These are phyloP conservation scores for Penicillium sp. DNA, from an alignment of 2,329 filamentous ascomycete species.

Conservation along the genomic window DNA sequence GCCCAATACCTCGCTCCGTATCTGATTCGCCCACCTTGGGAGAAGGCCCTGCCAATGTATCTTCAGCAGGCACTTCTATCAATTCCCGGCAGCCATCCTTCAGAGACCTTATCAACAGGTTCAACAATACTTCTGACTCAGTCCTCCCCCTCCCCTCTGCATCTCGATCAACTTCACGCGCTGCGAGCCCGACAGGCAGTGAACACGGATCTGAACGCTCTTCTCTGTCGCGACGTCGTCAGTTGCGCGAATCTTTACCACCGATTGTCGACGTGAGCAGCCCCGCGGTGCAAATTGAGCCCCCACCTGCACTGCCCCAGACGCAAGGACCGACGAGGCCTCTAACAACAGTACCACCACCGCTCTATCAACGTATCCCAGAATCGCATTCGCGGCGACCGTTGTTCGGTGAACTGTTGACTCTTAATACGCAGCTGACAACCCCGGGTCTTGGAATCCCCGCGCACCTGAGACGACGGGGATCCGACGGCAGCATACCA, in stretches of 20 bases:
- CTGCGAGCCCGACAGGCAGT: conserved; percentile 36
- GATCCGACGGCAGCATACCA: conserved; percentile 69
- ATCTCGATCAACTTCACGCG: conserved; percentile 33
- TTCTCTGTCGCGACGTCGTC: conserved; percentile 26
- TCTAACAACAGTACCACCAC: conserved; percentile 11
- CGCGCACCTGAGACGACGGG: conserved; percentile 56
- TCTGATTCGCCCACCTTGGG: conserved; percentile 31
- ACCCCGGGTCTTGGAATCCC: conserved; percentile 61
- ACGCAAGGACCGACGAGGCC: background rate
- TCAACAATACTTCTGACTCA: conserved; percentile 63
- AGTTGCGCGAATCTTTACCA: conserved; percentile 19
- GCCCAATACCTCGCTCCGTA: conserved; percentile 31
- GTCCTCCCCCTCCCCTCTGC: conserved; percentile 43
- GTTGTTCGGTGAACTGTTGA: conserved; percentile 72
- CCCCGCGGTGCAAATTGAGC: conserved; percentile 18
- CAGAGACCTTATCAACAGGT: conserved; percentile 75
- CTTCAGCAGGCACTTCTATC: conserved; percentile 14
- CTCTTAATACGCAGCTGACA: conserved; percentile 55
- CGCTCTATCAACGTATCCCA: conserved; percentile 22
- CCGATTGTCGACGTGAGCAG: conserved; percentile 9
- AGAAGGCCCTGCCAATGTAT: conserved; percentile 15
- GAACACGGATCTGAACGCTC: conserved; percentile 28
- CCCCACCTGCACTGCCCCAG: background rate
- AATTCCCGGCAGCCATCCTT: conserved; percentile 64
- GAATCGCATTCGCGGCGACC: conserved; percentile 52